Percentiles rank a stretch among this genome's conserved stretches.
Evolutionary conservation across 495 filamentous ascomycete species (phyloP).

Genomic region (Oidiodendron maius): DNA sequence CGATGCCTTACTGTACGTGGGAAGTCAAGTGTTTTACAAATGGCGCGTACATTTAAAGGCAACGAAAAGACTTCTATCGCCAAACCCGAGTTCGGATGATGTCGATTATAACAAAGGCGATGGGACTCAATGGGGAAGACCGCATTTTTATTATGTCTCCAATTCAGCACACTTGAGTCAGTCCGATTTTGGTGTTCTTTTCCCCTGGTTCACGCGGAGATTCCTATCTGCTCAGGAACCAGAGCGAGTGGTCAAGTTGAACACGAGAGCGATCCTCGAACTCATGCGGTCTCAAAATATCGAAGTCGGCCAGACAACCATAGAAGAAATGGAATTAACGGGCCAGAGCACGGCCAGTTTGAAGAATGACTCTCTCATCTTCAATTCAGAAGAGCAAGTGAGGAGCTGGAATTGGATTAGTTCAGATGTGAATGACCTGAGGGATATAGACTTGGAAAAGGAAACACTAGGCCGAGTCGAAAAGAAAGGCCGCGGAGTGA

Average conservation of each 20-base stretch:
- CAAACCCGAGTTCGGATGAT: slow-evolving; percentile 33
- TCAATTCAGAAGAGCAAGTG: slow-evolving; percentile 4
- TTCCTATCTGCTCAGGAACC: slow-evolving; percentile 56
- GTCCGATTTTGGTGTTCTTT: slow-evolving; percentile 73
- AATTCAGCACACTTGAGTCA: slow-evolving; percentile 65
- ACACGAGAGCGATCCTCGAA: slow-evolving; percentile 57
- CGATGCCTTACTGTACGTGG: slow-evolving; percentile 50
- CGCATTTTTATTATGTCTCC: slow-evolving; percentile 57
- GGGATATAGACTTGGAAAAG: slow-evolving; percentile 7
- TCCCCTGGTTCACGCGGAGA: slow-evolving; percentile 57
- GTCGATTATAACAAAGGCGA: slow-evolving; percentile 16
- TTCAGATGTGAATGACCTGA: slow-evolving; percentile 10
- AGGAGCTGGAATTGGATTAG: slow-evolving; percentile 18
- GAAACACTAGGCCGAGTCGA: not conserved
- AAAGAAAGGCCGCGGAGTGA: no score
- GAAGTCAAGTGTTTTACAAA: slow-evolving; percentile 64
- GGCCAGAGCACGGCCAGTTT: not conserved
- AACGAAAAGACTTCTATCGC: slow-evolving; percentile 51
- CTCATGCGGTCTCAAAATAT: slow-evolving; percentile 45
- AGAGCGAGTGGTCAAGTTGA: slow-evolving; percentile 55
- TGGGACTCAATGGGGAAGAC: slow-evolving; percentile 16
- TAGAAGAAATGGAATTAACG: slow-evolving; percentile 36
- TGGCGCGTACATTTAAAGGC: slow-evolving; percentile 60
- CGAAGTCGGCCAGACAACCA: slow-evolving; percentile 44
- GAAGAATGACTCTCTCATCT: slow-evolving; percentile 15